Percentiles rank a stretch among this genome's conserved stretches.
phyloP scores from a whole-genome alignment of 768 basidiomycete species.

The Suillus alpinus region DNA sequence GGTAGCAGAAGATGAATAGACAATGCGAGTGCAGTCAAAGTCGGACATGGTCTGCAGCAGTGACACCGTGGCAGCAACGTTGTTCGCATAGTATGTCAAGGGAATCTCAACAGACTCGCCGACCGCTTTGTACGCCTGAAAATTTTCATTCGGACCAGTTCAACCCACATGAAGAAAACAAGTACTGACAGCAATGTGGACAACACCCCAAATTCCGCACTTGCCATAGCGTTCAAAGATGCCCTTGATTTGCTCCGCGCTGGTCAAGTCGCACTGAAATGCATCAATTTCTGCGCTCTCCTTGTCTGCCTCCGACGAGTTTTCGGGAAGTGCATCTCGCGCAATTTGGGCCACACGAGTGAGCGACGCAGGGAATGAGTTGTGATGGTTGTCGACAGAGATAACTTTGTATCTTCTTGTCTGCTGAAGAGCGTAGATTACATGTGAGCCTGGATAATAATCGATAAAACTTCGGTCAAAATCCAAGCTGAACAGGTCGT shows the following conservation, averaged over 20 bases:
- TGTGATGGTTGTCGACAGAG: constrained; percentile 93
- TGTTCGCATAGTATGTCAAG: constrained; percentile 90
- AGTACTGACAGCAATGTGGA: constrained; percentile 85
- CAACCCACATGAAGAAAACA: neutral
- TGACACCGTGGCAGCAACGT: constrained; percentile 84
- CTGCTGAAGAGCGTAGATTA: constrained; percentile 81
- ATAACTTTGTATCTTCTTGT: constrained; percentile 90
- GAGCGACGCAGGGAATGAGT: constrained; percentile 78
- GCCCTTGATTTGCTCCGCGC: constrained; percentile 61
- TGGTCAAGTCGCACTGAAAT: constrained; percentile 71
- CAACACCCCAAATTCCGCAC: constrained; percentile 93
- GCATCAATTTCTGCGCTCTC: constrained; percentile 73
- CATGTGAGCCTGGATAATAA: constrained; percentile 74
- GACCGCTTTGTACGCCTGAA: constrained; percentile 93
- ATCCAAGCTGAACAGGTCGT: constrained; percentile 3
- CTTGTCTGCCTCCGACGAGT: constrained; percentile 65
- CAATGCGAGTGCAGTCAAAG: constrained; percentile 80
- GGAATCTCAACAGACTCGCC: constrained; percentile 95
- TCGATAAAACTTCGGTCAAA: constrained; percentile 10
- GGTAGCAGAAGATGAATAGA: constrained; percentile 97
- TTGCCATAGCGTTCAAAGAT: constrained; percentile 85
- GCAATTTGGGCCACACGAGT: constrained; percentile 79
- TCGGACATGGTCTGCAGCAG: constrained; percentile 86
- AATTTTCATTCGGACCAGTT: neutral
- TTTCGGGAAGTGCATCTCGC: constrained; percentile 61